phyloP scores from a whole-genome alignment of 2,329 filamentous ascomycete genomes.

The Ophiostoma ips region DNA sequence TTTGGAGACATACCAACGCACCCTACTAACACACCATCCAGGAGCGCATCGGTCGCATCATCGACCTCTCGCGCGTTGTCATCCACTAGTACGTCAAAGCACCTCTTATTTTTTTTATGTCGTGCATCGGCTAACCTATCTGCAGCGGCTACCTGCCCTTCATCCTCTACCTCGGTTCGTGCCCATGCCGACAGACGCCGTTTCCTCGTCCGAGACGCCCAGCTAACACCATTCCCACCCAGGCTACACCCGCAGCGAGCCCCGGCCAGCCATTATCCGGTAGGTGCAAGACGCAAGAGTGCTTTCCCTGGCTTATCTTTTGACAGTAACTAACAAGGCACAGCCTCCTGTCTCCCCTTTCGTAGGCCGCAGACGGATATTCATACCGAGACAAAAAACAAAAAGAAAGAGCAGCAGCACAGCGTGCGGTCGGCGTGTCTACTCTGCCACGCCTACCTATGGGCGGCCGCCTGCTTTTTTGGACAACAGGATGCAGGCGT shows the following conservation, averaged over 20 bases:
- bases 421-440: too few species aligned
- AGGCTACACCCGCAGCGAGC: constrained; percentile 93
- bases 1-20: too few species aligned
- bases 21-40: constrained; percentile 23
- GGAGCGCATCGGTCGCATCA: constrained; percentile 96
- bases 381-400: too few species aligned
- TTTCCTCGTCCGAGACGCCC: neutral
- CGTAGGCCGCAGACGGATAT: constrained; percentile 31
- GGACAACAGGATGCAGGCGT: constrained; percentile 8
- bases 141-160: constrained; percentile 83
- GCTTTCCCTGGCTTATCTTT: neutral
- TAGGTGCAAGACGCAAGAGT: constrained; percentile 21
- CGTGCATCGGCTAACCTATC: constrained; percentile 22
- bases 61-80: constrained; percentile 83
- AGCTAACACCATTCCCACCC: constrained; percentile 8
- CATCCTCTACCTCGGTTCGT: constrained; percentile 84
- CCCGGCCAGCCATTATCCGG: constrained; percentile 59
- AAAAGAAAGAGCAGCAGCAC: too few species aligned
- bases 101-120: neutral
- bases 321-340: neutral
- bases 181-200: neutral
- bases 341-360: constrained; percentile 51
- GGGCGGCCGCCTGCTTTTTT: neutral
- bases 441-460: neutral
- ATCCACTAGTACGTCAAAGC: constrained; percentile 74